Conservation (phyloP, 202 grass and related monocot species). For the Elaeis oleifera region DNA sequence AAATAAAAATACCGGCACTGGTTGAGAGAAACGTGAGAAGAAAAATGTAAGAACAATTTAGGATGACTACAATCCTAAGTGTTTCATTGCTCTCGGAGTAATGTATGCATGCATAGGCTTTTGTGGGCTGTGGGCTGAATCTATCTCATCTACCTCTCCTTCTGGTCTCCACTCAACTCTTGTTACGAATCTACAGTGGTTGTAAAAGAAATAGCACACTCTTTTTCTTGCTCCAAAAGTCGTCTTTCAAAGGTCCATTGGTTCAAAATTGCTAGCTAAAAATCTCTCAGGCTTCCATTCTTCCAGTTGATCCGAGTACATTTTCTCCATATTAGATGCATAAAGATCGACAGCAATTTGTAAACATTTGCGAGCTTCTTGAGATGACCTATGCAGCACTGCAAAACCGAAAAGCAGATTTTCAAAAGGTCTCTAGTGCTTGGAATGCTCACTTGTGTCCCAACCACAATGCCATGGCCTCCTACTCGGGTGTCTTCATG, state of each 20-base stretch:
- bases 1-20: too few species aligned
- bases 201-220: slow-evolving; percentile 49
- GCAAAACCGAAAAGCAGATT: background rate
- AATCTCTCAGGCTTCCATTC: slow-evolving; percentile 79
- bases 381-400: background rate
- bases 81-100: slow-evolving; percentile 32
- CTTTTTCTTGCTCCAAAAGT: slow-evolving; percentile 71
- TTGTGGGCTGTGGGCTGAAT: slow-evolving; percentile 55
- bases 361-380: background rate
- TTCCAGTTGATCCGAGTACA: slow-evolving; percentile 39
- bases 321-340: slow-evolving; percentile 72
- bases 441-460: slow-evolving; percentile 42
- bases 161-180: slow-evolving; percentile 49
- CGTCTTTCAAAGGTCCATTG: slow-evolving; percentile 54
- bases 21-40: too few species aligned
- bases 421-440: background rate
- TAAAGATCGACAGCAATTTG: slow-evolving; percentile 70
- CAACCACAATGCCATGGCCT: slow-evolving; percentile 44
- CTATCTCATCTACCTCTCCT: slow-evolving; percentile 50
- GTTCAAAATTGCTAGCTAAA: slow-evolving; percentile 33
- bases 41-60: too few species aligned
- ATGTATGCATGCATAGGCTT: slow-evolving; percentile 44
- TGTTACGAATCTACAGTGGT: slow-evolving; percentile 54
- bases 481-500: slow-evolving; percentile 50
- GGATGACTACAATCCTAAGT: background rate